Evolutionary conservation across 1,284 basidiomycete genomes (phyloP).

Genomic region (Fomitiporia mediterranea): DNA sequence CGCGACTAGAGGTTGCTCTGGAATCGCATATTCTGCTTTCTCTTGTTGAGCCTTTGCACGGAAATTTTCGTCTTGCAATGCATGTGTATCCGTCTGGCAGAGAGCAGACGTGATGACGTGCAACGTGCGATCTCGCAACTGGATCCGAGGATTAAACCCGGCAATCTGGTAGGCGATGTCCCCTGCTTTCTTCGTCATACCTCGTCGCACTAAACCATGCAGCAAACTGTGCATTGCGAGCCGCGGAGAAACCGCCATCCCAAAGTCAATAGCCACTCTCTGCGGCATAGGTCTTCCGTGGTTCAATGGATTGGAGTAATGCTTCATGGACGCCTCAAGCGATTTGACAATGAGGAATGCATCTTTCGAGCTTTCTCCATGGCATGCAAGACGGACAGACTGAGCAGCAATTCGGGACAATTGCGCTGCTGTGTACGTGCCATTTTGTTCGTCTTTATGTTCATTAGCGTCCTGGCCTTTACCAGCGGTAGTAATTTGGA

Average conservation of each 20-base stretch:
- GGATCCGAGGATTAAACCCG: slow-evolving; percentile 41
- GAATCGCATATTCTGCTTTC: slow-evolving; percentile 12
- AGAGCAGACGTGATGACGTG: background rate
- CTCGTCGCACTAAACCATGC: slow-evolving; percentile 54
- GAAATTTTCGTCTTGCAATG: slow-evolving; percentile 4
- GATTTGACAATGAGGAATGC: slow-evolving; percentile 19
- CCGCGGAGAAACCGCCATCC: slow-evolving; percentile 46
- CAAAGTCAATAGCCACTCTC: slow-evolving; percentile 40
- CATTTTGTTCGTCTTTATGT: background rate
- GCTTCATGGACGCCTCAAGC: slow-evolving; percentile 1
- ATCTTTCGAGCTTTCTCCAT: slow-evolving; percentile 10
- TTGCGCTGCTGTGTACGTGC: slow-evolving; percentile 13
- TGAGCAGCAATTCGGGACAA: slow-evolving; percentile 21
- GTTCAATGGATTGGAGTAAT: background rate
- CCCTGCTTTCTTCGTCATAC: slow-evolving; percentile 44
- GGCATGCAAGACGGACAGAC: slow-evolving; percentile 19
- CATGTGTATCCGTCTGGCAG: background rate
- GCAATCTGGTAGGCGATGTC: slow-evolving; percentile 49
- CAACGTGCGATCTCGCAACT: slow-evolving; percentile 34
- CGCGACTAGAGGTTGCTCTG: too few relatives aligned
- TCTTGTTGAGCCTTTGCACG: slow-evolving; percentile 7
- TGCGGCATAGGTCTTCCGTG: background rate
- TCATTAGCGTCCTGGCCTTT: background rate
- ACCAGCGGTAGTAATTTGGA: background rate
- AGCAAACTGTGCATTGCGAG: slow-evolving; percentile 58